Conservation (phyloP, 805 yeast genomes). For the Candida rishiriensis region DNA sequence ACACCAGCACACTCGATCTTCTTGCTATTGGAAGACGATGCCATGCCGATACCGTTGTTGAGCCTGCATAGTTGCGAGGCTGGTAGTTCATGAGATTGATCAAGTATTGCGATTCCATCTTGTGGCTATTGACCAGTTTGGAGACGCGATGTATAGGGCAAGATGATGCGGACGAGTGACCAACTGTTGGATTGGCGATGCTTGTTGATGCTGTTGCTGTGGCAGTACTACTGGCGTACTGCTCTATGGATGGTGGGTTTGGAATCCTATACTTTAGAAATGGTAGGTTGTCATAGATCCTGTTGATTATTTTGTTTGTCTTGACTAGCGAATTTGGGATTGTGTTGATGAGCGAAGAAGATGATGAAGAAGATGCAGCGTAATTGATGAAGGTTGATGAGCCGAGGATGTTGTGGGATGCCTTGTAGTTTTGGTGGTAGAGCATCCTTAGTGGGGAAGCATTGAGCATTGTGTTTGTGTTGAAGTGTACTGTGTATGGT, state of each 20-base stretch:
- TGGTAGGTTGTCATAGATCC: constrained; percentile 13
- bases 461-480: no score
- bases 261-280: constrained; percentile 21
- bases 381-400: constrained; percentile 17
- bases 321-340: constrained; percentile 8
- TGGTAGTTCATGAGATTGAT: constrained; percentile 31
- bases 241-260: constrained; percentile 16
- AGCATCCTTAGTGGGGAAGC: constrained; percentile 4
- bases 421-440: constrained; percentile 19
- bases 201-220: no score
- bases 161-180: constrained; percentile 1
- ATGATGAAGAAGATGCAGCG: constrained; percentile 9
- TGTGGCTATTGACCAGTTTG: constrained; percentile 17
- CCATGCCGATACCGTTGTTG: constrained; percentile 47
- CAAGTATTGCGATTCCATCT: constrained; percentile 32
- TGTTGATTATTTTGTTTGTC: constrained; percentile 12
- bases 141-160: constrained; percentile 5
- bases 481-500: no score
- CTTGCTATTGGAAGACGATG: constrained; percentile 57
- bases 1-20: constrained; percentile 74
- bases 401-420: constrained; percentile 12
- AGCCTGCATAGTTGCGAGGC: constrained; percentile 31
- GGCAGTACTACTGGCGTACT: background rate
- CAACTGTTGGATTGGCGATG: no score
- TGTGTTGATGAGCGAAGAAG: constrained; percentile 1